Percentiles rank a stretch among this genome's conserved stretches.
Conservation (phyloP, 148 eudicot species). For the Bassia scoparia region DNA sequence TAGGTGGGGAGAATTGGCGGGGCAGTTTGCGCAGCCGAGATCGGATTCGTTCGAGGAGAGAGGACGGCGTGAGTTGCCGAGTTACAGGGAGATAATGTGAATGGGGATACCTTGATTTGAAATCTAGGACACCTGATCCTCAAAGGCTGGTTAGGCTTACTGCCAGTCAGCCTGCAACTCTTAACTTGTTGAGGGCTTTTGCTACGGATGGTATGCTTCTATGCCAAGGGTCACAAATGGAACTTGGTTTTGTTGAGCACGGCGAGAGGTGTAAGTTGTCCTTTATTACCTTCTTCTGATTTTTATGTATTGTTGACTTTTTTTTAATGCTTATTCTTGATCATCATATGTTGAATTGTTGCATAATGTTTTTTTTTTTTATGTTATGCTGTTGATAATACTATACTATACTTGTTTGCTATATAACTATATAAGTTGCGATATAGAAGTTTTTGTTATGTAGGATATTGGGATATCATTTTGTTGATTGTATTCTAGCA, state of each 20-base stretch:
- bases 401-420: too few relatives aligned
- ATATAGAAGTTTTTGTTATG: too few relatives aligned
- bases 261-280: constrained; percentile 89
- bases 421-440: too few relatives aligned
- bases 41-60: constrained; percentile 59
- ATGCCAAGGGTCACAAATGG: constrained; percentile 92
- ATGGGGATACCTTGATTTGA: constrained; percentile 50
- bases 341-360: not conserved
- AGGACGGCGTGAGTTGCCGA: constrained; percentile 58
- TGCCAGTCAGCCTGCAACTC: constrained; percentile 82
- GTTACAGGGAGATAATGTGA: constrained; percentile 63
- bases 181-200: constrained; percentile 86
- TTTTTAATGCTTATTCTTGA: not conserved
- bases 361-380: not conserved
- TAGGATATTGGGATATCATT: too few relatives aligned
- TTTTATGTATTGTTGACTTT: not conserved
- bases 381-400: not conserved
- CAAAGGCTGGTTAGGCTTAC: constrained; percentile 91
- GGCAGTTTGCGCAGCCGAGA: constrained; percentile 83
- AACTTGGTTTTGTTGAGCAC: constrained; percentile 71
- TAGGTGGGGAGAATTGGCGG: constrained; percentile 97
- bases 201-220: constrained; percentile 95
- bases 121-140: constrained; percentile 76
- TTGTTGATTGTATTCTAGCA: too few relatives aligned
- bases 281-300: not conserved